phyloP scores from a whole-genome alignment of 2,329 filamentous ascomycete genomes.

The Drechslera avenae region DNA sequence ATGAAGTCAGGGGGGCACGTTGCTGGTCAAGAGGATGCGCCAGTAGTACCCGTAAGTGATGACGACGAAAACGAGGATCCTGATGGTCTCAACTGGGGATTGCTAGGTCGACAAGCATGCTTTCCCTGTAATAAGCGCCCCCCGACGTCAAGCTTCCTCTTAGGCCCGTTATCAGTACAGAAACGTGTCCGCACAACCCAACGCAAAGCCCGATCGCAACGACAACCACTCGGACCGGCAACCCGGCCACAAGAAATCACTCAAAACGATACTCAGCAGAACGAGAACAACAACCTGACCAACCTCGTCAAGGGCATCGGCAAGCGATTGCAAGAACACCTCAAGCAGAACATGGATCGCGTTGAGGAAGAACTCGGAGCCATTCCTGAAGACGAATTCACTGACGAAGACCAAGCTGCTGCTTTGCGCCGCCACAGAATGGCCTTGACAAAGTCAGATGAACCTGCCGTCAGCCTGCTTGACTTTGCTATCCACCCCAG shows the following conservation, averaged over 20 bases:
- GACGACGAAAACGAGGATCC: constrained; percentile 70
- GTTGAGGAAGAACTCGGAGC: constrained; percentile 49
- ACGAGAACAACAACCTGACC: constrained; percentile 80
- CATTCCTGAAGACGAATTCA: constrained; percentile 31
- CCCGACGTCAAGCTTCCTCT: constrained; percentile 78
- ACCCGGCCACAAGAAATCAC: constrained; percentile 76
- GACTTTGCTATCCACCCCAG: constrained; percentile 87
- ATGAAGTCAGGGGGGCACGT: constrained; percentile 70
- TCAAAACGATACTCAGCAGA: constrained; percentile 72
- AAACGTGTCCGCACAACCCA: constrained; percentile 75
- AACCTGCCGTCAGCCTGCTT: constrained; percentile 70
- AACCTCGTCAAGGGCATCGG: constrained; percentile 78
- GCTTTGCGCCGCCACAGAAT: constrained; percentile 71
- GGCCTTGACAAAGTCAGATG: constrained; percentile 62
- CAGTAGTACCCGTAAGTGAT: constrained; percentile 55
- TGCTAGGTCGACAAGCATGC: constrained; percentile 78
- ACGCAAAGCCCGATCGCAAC: constrained; percentile 71
- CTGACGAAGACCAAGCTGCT: constrained; percentile 48
- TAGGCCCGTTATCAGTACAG: constrained; percentile 87
- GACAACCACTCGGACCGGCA: constrained; percentile 70
- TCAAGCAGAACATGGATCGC: constrained; percentile 45
- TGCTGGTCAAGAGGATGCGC: constrained; percentile 56
- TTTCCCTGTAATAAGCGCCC: constrained; percentile 75
- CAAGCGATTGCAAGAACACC: constrained; percentile 58
- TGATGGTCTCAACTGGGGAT: constrained; percentile 80